phyloP scores from a whole-genome alignment of 306 rosid species.

The Gynostemma pentaphyllum region DNA sequence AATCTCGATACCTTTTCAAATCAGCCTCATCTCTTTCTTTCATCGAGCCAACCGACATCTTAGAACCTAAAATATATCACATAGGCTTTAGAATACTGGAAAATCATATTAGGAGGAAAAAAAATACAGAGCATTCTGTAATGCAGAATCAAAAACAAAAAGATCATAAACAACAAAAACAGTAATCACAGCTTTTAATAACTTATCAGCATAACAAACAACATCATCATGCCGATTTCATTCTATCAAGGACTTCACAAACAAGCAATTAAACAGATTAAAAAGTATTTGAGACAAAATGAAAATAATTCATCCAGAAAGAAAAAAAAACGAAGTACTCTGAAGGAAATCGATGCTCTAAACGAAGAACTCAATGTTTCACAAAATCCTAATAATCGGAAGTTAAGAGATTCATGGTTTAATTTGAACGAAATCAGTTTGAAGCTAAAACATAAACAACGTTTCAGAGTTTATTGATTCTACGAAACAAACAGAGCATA shows the following conservation, averaged over 20 bases:
- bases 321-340: not conserved
- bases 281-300: not conserved
- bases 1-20: constrained; percentile 19
- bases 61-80: constrained; percentile 19
- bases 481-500: too few species aligned
- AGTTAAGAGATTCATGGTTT: not conserved
- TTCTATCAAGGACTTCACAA: not conserved
- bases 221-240: not conserved
- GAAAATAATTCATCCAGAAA: not conserved
- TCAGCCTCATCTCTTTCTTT: constrained; percentile 21
- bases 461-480: too few species aligned
- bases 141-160: not conserved
- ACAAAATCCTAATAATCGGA: not conserved
- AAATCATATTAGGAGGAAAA: not conserved
- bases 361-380: not conserved
- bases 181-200: not conserved
- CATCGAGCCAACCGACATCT: constrained; percentile 20
- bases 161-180: not conserved
- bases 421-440: not conserved
- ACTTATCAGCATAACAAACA: not conserved
- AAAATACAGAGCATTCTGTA: not conserved
- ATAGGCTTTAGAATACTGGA: not conserved
- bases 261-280: not conserved
- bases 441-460: too few species aligned
- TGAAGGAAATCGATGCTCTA: not conserved